Percentiles rank a stretch among this genome's conserved stretches.
These are phyloP conservation scores for Heterobasidion occidentale DNA, from an alignment of 1,284 basidiomycete species.

Conservation along the genomic window DNA sequence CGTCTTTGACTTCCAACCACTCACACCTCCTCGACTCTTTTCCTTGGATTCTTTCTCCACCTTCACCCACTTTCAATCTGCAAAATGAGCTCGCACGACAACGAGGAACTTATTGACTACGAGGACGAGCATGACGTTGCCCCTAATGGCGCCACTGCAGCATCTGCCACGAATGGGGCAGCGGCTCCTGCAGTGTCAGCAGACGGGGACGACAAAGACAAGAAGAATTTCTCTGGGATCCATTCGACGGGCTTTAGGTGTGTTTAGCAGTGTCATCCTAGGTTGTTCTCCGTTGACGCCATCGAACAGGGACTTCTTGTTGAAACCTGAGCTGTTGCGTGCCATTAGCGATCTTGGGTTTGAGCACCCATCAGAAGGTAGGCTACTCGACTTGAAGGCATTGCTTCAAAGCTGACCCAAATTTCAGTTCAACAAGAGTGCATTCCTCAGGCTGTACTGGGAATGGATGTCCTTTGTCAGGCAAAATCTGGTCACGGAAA, in stretches of 20 bases:
- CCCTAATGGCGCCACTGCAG: conserved; percentile 53
- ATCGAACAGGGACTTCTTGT: conserved; percentile 79
- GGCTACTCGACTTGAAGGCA: conserved; percentile 11
- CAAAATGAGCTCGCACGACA: conserved; percentile 70
- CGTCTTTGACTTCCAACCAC: conserved; percentile 11
- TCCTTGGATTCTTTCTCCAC: conserved; percentile 15
- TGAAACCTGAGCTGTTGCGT: conserved; percentile 95
- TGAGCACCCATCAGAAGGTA: conserved; percentile 99
- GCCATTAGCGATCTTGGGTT: conserved; percentile 99
- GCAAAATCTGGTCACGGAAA: conserved; percentile 99
- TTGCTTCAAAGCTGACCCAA: neutral
- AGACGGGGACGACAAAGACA: conserved; percentile 76
- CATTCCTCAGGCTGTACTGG: conserved; percentile 98
- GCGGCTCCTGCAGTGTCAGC: conserved; percentile 45
- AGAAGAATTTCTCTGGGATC: conserved; percentile 96
- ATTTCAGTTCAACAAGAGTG: conserved; percentile 96
- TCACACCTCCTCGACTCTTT: conserved; percentile 16
- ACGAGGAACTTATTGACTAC: conserved; percentile 88
- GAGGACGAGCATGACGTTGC: conserved; percentile 89
- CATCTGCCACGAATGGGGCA: conserved; percentile 28
- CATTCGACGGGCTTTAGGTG: conserved; percentile 95
- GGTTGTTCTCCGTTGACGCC: neutral
- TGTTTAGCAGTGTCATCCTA: conserved; percentile 13
- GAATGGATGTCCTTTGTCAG: conserved; percentile 99
- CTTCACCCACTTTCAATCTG: conserved; percentile 7